Percentiles rank a stretch among this genome's conserved stretches.
phyloP scores from a whole-genome alignment of 345 rosid species.

The Gossypium stocksii region DNA sequence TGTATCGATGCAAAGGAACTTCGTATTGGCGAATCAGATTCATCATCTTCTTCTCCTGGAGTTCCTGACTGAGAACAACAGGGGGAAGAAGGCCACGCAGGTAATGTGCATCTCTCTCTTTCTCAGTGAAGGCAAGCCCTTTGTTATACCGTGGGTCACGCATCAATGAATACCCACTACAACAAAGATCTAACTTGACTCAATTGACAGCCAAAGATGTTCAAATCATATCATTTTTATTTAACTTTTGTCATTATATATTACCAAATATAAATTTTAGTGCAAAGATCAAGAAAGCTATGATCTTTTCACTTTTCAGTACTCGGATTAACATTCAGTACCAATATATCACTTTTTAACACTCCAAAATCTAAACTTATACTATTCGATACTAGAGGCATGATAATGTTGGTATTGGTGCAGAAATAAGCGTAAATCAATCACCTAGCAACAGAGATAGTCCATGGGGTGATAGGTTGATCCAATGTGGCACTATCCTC shows the following conservation, averaged over 20 bases:
- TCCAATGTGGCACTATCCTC: constrained; percentile 82
- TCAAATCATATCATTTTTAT: not conserved
- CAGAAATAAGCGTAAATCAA: constrained; percentile 22
- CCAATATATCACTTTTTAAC: not conserved
- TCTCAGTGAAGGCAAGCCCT: constrained; percentile 77
- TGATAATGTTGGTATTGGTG: constrained; percentile 2
- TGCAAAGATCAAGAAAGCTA: not conserved
- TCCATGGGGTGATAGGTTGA: constrained; percentile 91
- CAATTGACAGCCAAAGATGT: not conserved
- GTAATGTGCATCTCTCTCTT: constrained; percentile 92
- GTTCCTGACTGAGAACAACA: constrained; percentile 58
- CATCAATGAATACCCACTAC: constrained; percentile 78
- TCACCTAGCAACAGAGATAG: constrained; percentile 84
- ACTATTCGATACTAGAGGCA: not conserved
- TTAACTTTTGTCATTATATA: not conserved
- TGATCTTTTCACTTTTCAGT: not conserved
- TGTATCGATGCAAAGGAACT: constrained; percentile 82
- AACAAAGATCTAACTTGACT: not conserved
- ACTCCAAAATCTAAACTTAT: not conserved
- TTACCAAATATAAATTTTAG: too few relatives aligned
- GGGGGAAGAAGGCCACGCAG: constrained; percentile 94
- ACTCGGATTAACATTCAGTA: not conserved
- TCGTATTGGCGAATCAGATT: constrained; percentile 70
- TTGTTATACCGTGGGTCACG: constrained; percentile 89
- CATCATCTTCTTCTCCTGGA: constrained; percentile 81